These are phyloP conservation scores for Caryopteris hybrid DNA, from an alignment of 305 asterid genomes.

Conservation along the genomic window DNA sequence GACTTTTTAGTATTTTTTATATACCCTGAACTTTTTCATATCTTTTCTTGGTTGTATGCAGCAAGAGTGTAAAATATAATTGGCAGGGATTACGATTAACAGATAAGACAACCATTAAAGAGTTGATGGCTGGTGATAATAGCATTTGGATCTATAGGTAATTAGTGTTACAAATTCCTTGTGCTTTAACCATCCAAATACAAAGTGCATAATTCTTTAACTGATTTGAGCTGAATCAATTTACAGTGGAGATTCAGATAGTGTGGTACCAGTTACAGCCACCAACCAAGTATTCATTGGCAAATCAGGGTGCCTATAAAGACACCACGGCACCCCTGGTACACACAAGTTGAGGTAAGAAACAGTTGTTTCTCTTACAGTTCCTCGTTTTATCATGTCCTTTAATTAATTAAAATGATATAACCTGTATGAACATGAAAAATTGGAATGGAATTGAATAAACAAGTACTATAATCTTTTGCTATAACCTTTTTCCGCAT, in stretches of 20 bases:
- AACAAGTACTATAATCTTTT: too few relatives aligned
- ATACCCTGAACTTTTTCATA: background rate
- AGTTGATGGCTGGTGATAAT: slow-evolving; percentile 41
- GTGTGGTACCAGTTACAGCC: slow-evolving; percentile 39
- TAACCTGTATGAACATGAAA: too few relatives aligned
- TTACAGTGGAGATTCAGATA: slow-evolving; percentile 41
- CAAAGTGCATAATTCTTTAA: too few relatives aligned
- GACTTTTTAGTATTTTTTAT: background rate
- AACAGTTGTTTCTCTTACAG: too few relatives aligned
- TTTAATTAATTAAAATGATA: too few relatives aligned
- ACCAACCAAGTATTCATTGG: slow-evolving; percentile 36
- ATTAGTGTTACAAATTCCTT: background rate
- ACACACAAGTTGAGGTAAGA: slow-evolving; percentile 44
- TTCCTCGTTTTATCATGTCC: too few relatives aligned
- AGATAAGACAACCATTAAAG: slow-evolving; percentile 32
- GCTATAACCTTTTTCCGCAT: too few relatives aligned
- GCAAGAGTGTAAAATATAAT: background rate
- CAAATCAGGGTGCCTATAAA: slow-evolving; percentile 26
- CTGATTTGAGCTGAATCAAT: background rate
- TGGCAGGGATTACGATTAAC: slow-evolving; percentile 26
- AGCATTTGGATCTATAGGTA: slow-evolving; percentile 49
- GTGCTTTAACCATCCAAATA: too few relatives aligned
- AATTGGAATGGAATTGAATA: too few relatives aligned
- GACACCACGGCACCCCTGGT: slow-evolving; percentile 53
- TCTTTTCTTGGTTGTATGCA: background rate